Conservation (phyloP, 2,329 filamentous ascomycete species). For the Truncatella angustata region DNA sequence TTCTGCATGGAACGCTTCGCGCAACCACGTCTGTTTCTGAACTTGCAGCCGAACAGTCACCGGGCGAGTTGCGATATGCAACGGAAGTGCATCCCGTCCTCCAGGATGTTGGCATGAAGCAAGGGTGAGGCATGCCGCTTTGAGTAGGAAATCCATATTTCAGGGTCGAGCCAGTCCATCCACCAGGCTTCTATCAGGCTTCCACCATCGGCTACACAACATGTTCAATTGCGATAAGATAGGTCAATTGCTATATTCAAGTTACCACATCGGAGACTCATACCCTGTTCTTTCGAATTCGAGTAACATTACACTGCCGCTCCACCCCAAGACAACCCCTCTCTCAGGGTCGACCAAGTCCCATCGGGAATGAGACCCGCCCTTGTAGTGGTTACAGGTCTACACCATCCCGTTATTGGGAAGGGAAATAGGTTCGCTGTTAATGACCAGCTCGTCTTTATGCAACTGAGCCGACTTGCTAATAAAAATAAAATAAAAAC, state of each 20-base stretch:
- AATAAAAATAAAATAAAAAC: not conserved
- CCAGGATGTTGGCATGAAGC: not conserved
- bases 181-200: not conserved
- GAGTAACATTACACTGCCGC: too few relatives aligned
- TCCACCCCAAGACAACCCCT: too few relatives aligned
- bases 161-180: not conserved
- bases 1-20: not conserved
- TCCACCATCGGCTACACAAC: not conserved
- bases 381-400: not conserved
- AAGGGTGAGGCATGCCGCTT: conserved; percentile 1
- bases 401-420: not conserved
- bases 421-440: not conserved
- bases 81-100: not conserved
- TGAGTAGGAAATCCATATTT: not conserved
- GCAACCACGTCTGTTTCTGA: conserved; percentile 1
- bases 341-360: too few relatives aligned
- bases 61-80: conserved; percentile 6
- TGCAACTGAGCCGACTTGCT: not conserved
- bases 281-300: too few relatives aligned
- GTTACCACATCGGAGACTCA: too few relatives aligned
- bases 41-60: not conserved
- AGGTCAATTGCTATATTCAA: not conserved
- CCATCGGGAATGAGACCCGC: not conserved
- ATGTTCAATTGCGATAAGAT: not conserved
- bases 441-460: not conserved